Base-by-base conservation (phyloP, 257 asterid genomes). In the Nicotiana noctiflora region DNA sequence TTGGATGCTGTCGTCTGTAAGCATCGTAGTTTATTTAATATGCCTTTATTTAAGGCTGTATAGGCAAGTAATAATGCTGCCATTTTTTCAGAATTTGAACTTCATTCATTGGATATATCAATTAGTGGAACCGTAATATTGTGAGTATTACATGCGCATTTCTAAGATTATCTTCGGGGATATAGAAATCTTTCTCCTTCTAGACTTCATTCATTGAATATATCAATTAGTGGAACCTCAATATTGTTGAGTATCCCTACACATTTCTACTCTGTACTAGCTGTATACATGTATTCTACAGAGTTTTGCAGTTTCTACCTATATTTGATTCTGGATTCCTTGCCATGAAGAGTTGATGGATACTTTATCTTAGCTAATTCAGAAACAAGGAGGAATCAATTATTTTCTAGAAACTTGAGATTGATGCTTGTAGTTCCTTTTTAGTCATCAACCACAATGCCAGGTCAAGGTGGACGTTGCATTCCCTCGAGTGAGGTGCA, bases 21-120 rank as follows among this genome's bases (percentile, higher is more conserved):
- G 32, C 79, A 65, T 81, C 46, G 51, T 56, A 37, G 59, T 77
- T 79, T 74, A 12, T 32, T 81, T 81, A 19, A 46, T 64, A 80
- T 65, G 66, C 77, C n/a, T 2, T 21, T n/a, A 15, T n/a, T 63
- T n/a, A 67, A 81, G 84, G 82, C 59, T 84, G 88, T 86, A 86
- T 80, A 84, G 89, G 81, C 79, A 75, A 79, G 61, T 31, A 75
- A 67, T 31, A 75, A 67, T 83, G 53, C 68, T 81, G 51, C 80
- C 9, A 53, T 65, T 81, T 59, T 77, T 83, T 77, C 79, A 49
- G 79, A 40, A 79, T 81, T 67, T 84, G 70, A 75, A 23, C 59
- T 63, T 53, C 55, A 68, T 66, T 84, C 66, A 37, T 74, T 74
- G 61, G 1, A 74, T 44, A 8, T 53, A 62, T 74, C 56, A 56